Evolutionary conservation across 345 rosid genomes (phyloP).

Genomic region (Lepidium sativum): DNA sequence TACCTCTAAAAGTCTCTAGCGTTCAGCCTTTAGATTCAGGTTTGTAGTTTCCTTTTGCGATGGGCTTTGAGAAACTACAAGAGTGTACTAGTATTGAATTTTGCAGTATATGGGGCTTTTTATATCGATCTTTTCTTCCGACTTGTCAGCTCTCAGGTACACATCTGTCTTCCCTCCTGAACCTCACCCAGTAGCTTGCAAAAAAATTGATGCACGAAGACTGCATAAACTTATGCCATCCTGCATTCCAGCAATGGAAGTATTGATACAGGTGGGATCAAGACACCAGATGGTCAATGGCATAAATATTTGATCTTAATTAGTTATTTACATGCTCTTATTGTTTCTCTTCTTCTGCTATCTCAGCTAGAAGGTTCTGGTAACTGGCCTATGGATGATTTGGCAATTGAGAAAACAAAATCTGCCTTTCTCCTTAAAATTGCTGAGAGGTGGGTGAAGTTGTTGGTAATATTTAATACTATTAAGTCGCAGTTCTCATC

Average conservation of each 20-base stretch:
- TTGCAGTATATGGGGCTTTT: neutral
- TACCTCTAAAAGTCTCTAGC: conserved; percentile 74
- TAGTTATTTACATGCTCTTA: neutral
- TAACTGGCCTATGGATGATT: conserved; percentile 86
- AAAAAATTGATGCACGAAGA: conserved; percentile 37
- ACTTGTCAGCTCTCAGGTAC: conserved; percentile 68
- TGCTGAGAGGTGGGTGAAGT: conserved; percentile 63
- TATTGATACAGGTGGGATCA: conserved; percentile 75
- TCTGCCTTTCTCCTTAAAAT: conserved; percentile 80
- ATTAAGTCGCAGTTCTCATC: neutral
- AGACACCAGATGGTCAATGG: neutral
- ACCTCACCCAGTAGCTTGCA: conserved; percentile 71
- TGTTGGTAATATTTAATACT: conserved; percentile 1
- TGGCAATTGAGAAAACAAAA: conserved; percentile 84
- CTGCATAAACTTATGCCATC: conserved; percentile 39
- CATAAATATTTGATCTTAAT: neutral
- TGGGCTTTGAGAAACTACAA: neutral
- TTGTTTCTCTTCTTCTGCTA: conserved; percentile 7
- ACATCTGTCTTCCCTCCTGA: conserved; percentile 89
- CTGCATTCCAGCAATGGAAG: conserved; percentile 72
- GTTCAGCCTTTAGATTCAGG: conserved; percentile 89
- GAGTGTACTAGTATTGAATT: neutral
- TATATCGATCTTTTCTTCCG: neutral
- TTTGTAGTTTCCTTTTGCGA: conserved; percentile 16
- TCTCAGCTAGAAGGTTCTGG: conserved; percentile 95